Conservation (phyloP, 2,329 filamentous ascomycete species). For the Xylaria hypoxylon region DNA sequence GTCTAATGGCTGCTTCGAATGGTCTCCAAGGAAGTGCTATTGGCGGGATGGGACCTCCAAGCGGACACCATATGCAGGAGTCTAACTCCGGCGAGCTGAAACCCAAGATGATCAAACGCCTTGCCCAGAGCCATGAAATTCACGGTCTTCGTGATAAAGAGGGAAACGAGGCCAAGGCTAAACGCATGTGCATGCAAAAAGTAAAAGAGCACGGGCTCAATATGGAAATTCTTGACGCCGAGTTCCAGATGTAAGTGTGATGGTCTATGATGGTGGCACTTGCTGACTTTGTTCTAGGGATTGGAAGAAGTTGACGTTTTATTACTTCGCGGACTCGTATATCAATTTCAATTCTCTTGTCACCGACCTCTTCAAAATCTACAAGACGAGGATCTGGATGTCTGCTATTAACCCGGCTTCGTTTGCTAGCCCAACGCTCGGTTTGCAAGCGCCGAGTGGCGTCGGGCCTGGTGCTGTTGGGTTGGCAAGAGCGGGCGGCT, state of each 20-base stretch:
- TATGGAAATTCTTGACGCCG: slow-evolving; percentile 98
- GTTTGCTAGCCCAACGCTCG: slow-evolving; percentile 82
- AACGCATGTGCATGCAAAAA: slow-evolving; percentile 95
- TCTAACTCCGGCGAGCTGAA: slow-evolving; percentile 81
- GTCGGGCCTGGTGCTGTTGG: slow-evolving; percentile 75
- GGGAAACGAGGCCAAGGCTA: slow-evolving; percentile 96
- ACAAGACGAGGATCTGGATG: slow-evolving; percentile 99
- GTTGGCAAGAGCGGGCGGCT: slow-evolving; percentile 61
- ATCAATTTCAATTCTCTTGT: slow-evolving; percentile 99
- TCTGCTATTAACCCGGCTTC: slow-evolving; percentile 98
- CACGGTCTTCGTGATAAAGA: slow-evolving; percentile 92
- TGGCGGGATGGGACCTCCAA: slow-evolving; percentile 81
- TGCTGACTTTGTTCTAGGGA: slow-evolving; percentile 71
- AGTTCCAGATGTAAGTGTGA: slow-evolving; percentile 90
- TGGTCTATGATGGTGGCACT: neutral
- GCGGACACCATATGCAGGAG: slow-evolving; percentile 78
- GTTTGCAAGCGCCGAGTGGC: slow-evolving; percentile 75
- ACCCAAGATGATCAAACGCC: slow-evolving; percentile 95
- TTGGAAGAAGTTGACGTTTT: slow-evolving; percentile 98
- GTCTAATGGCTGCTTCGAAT: slow-evolving; percentile 72
- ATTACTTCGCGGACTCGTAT: slow-evolving; percentile 97
- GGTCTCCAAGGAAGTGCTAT: slow-evolving; percentile 76
- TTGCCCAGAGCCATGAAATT: slow-evolving; percentile 92
- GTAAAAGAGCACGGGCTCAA: slow-evolving; percentile 93
- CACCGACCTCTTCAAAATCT: slow-evolving; percentile 98